phyloP scores from a whole-genome alignment of 1,284 basidiomycete species.

The Fistulinella cinereoalba region DNA sequence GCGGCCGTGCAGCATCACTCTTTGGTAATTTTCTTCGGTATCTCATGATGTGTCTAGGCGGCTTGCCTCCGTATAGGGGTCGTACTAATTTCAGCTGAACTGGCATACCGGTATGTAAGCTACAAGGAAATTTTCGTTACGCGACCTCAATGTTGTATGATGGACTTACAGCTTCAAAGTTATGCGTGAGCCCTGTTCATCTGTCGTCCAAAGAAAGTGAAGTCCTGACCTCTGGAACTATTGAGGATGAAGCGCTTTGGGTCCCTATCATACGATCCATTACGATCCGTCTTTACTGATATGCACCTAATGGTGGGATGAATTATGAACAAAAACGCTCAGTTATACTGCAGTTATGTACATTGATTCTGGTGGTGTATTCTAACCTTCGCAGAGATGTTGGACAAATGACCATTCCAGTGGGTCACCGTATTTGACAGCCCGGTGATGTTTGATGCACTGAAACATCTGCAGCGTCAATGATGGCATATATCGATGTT shows the following conservation, averaged over 20 bases:
- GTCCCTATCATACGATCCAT: conserved; percentile 39
- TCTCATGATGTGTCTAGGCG: too few species aligned
- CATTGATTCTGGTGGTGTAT: conserved; percentile 74
- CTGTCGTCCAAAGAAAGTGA: conserved; percentile 39
- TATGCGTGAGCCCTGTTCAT: conserved; percentile 51
- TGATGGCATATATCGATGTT: too few species aligned
- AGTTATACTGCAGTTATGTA: too few species aligned
- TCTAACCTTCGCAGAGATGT: conserved; percentile 68
- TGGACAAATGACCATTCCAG: conserved; percentile 78
- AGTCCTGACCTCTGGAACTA: conserved; percentile 52
- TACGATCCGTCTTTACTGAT: conserved; percentile 35
- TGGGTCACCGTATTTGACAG: conserved; percentile 71
- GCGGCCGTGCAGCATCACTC: too few species aligned
- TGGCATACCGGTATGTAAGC: conserved; percentile 47
- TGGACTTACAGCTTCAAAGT: conserved; percentile 61
- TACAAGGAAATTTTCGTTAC: conserved; percentile 56
- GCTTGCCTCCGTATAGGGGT: too few species aligned
- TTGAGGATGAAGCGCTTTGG: conserved; percentile 49
- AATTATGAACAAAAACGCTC: too few species aligned
- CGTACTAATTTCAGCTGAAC: neutral
- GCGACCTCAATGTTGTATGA: too few species aligned
- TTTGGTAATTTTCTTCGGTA: too few species aligned
- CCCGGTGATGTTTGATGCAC: conserved; percentile 36
- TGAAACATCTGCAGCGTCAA: neutral
- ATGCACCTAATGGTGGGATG: too few species aligned